These are phyloP conservation scores for Saksenaea oblongispora DNA, from an alignment of 371 early-diverging fungal genomes.

Conservation along the genomic window DNA sequence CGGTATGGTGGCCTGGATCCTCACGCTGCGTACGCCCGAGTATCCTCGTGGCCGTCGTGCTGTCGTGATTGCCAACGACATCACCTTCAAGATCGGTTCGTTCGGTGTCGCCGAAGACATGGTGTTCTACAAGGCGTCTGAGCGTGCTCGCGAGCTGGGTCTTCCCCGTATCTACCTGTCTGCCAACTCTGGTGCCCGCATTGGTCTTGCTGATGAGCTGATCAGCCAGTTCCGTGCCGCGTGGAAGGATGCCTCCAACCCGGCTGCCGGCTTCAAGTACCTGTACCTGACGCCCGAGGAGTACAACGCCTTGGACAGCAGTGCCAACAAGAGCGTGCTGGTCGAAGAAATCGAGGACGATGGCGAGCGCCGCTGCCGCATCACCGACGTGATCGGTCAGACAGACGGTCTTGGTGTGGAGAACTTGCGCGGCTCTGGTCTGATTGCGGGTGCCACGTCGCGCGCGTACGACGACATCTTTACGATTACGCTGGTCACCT, in stretches of 20 bases:
- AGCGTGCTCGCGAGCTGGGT: conserved; percentile 83
- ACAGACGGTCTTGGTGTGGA: conserved; percentile 97
- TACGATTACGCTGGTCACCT: conserved; percentile 96
- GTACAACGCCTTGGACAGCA: conserved; percentile 59
- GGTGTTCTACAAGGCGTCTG: conserved; percentile 91
- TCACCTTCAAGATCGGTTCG: conserved; percentile 96
- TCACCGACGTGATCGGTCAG: conserved; percentile 90
- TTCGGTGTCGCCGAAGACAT: conserved; percentile 95
- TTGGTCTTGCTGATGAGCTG: conserved; percentile 95
- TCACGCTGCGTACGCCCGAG: conserved; percentile 91
- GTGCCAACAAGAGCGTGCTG: conserved; percentile 63
- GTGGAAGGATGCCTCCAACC: conserved; percentile 84
- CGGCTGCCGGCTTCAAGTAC: conserved; percentile 88
- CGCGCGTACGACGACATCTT: conserved; percentile 97
- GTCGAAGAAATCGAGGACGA: conserved; percentile 69
- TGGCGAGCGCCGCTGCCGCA: conserved; percentile 80
- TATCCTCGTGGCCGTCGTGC: conserved; percentile 88
- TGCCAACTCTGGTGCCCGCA: conserved; percentile 99
- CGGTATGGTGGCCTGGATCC: conserved; percentile 97
- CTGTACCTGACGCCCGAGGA: conserved; percentile 86
- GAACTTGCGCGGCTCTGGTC: conserved; percentile 96
- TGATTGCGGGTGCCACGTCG: conserved; percentile 98
- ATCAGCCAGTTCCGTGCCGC: conserved; percentile 82
- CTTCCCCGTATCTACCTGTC: conserved; percentile 96
- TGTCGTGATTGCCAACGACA: conserved; percentile 98